phyloP scores from a whole-genome alignment of 371 early-diverging fungal genomes.

The Actinomortierella ambigua region DNA sequence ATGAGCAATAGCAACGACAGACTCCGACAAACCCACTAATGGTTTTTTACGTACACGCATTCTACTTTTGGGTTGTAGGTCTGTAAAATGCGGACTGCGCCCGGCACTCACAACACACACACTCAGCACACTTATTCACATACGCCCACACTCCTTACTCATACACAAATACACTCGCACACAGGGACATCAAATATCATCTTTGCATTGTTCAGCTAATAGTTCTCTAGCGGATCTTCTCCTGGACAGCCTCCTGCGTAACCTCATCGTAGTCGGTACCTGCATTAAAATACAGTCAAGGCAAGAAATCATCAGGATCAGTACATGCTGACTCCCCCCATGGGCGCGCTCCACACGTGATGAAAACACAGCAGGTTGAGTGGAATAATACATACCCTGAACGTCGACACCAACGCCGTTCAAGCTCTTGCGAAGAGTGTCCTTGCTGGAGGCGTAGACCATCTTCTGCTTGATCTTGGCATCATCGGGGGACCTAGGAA shows the following conservation, averaged over 20 bases:
- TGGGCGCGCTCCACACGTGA: slow-evolving; percentile 54
- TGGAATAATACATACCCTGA: slow-evolving; percentile 58
- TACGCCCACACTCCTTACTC: too few species aligned
- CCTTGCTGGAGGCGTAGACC: slow-evolving; percentile 92
- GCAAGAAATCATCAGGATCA: background rate
- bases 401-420: slow-evolving; percentile 80
- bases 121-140: too few species aligned
- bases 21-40: too few species aligned
- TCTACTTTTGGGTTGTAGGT: too few species aligned
- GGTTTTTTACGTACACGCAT: too few species aligned
- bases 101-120: too few species aligned
- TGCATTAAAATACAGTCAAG: background rate
- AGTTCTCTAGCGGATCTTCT: slow-evolving; percentile 57
- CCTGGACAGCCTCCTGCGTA: slow-evolving; percentile 73
- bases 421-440: slow-evolving; percentile 76
- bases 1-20: too few species aligned
- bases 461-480: slow-evolving; percentile 85
- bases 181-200: too few species aligned
- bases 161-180: too few species aligned
- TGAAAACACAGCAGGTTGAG: slow-evolving; percentile 56
- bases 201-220: too few species aligned
- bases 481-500: slow-evolving; percentile 82
- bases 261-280: slow-evolving; percentile 76
- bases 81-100: too few species aligned
- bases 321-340: background rate